phyloP scores from a whole-genome alignment of 805 yeast species.

The Metschnikowia arizonensis region DNA sequence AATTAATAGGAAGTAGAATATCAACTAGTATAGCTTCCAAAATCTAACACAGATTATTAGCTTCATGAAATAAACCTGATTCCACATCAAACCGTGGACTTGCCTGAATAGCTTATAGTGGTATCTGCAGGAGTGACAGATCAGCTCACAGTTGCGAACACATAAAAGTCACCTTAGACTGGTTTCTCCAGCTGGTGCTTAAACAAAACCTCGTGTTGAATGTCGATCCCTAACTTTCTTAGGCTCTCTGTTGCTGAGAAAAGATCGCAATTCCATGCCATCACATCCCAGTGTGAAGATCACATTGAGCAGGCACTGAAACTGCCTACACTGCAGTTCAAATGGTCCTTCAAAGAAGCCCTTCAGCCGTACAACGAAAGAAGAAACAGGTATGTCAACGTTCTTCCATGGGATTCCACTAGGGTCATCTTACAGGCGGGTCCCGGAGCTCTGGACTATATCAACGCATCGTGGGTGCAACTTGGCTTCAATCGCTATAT shows the following conservation, averaged over 20 bases:
- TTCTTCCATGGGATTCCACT: constrained; percentile 62
- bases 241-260: constrained; percentile 8
- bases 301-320: constrained; percentile 14
- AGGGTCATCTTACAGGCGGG: constrained; percentile 40
- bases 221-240: constrained; percentile 7
- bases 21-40: too few species aligned
- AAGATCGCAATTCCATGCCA: constrained; percentile 9
- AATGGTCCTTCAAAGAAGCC: constrained; percentile 14
- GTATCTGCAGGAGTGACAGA: neutral
- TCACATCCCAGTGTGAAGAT: constrained; percentile 7
- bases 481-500: constrained; percentile 43
- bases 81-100: neutral
- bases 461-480: constrained; percentile 36
- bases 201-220: neutral
- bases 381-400: constrained; percentile 55
- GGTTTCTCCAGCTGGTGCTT: neutral
- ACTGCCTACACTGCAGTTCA: neutral
- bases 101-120: neutral
- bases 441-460: constrained; percentile 26
- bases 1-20: neutral
- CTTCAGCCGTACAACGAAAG: constrained; percentile 7
- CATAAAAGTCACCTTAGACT: neutral
- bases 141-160: constrained; percentile 2
- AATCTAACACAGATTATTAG: too few species aligned
- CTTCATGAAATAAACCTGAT: too few species aligned